Base-by-base conservation (phyloP, 2,329 filamentous ascomycete genomes). In the Xylariaceae sp. region DNA sequence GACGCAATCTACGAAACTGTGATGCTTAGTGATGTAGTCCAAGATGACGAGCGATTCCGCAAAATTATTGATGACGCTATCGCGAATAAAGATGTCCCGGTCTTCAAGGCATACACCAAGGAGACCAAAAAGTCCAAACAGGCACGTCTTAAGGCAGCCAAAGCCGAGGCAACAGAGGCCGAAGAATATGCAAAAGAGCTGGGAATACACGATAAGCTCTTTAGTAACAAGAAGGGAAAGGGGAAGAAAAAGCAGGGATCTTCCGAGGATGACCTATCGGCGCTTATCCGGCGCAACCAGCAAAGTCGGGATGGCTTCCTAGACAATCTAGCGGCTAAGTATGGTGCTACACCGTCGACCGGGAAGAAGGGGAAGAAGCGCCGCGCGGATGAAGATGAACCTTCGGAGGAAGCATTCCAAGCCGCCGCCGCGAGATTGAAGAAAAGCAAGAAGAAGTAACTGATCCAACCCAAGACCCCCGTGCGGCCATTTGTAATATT, bases 31-130 rank as follows among this genome's bases (percentile, higher is more conserved):
- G 81, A 92, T 66, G 85, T 91, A 7, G 68, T 90, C 1, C 84
- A 87, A 51, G 94, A 99, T 62, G 94, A 99, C 63, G 85, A 87
- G 52, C 80, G 94, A 6, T 96, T 96, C 72, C 80, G 89, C 11
- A 72, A 67, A 12, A 89, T 95, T 44, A 90, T 99, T 52, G 83
- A 95, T 66, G 77, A 83, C 37, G 94, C 91, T 2, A 94, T 99
- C 65, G 76, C 78, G 37, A 77, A 74, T 3, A 82, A 83, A 1
- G 82, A 88, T 39, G 86, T 95, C 0, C 72, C 84, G 43, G 74
- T 75, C 0, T 91, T 84, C 69, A 74, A 79, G 26, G 78, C 79
- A 4, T 99, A 95, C 68, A 81, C 81, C 1, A 79, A 85, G 30
- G 91, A 96, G 73, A 80, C 78, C n/a, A 83, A 84, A 64, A 82